Conservation (phyloP, 1,139 yeast species). For the Yamadazyma atmosphaerica region DNA sequence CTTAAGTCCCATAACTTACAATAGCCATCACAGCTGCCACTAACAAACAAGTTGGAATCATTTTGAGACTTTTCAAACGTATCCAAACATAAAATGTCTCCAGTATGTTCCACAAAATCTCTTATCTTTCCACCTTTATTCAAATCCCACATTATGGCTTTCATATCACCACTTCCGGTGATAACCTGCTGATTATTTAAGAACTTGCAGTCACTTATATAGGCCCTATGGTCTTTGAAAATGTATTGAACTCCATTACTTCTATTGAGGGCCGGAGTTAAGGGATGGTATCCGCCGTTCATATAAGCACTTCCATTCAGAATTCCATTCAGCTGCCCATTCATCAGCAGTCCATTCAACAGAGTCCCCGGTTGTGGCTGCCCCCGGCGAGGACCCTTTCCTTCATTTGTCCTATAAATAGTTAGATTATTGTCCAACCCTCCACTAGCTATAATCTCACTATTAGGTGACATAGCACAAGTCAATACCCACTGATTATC, state of each 20-base stretch:
- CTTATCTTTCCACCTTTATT: slow-evolving; percentile 53
- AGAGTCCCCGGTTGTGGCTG: not conserved
- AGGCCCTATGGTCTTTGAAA: slow-evolving; percentile 80
- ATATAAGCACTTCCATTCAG: not conserved
- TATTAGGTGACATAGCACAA: slow-evolving; percentile 71
- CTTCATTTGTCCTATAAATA: slow-evolving; percentile 50
- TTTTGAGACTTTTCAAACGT: slow-evolving; percentile 23
- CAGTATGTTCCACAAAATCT: slow-evolving; percentile 72
- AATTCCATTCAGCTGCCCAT: too few species aligned
- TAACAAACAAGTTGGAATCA: slow-evolving; percentile 46
- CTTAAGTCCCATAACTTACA: slow-evolving; percentile 75
- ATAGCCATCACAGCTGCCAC: slow-evolving; percentile 78
- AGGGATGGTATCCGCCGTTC: slow-evolving; percentile 4
- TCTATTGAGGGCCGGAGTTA: slow-evolving; percentile 11
- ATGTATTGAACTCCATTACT: slow-evolving; percentile 38
- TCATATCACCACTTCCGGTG: slow-evolving; percentile 84
- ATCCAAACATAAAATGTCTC: slow-evolving; percentile 69
- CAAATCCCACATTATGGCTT: slow-evolving; percentile 81
- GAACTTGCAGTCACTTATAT: slow-evolving; percentile 75
- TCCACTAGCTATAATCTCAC: slow-evolving; percentile 69
- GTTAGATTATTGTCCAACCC: slow-evolving; percentile 83
- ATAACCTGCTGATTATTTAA: slow-evolving; percentile 51
- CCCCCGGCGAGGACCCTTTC: not conserved
- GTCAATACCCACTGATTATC: slow-evolving; percentile 79
- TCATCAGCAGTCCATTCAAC: too few species aligned